Conservation (phyloP, 208 protist species). For the Blechomonas ayalai region DNA sequence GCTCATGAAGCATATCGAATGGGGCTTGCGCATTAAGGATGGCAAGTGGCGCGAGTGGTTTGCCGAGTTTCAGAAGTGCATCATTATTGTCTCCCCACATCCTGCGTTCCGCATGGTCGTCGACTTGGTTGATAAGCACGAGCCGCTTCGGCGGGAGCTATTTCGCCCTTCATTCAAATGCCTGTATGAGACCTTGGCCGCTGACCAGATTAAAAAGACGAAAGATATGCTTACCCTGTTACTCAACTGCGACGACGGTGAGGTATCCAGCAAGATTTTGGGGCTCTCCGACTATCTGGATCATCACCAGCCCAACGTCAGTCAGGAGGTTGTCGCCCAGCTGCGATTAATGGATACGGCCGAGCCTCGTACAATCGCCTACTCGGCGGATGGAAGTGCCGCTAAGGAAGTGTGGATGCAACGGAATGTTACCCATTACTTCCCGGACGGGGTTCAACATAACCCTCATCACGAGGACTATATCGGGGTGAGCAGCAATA, state of each 20-base stretch:
- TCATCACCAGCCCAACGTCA: constrained; percentile 73
- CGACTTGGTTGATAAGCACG: constrained; percentile 88
- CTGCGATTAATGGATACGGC: constrained; percentile 41
- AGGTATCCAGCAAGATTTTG: constrained; percentile 79
- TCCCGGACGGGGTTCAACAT: too few relatives aligned
- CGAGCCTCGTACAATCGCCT: constrained; percentile 12
- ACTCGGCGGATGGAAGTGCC: not conserved
- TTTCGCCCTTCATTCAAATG: constrained; percentile 88
- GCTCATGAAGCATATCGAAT: constrained; percentile 83
- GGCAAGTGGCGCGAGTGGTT: constrained; percentile 87
- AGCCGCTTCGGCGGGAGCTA: constrained; percentile 81
- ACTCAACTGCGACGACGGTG: constrained; percentile 70
- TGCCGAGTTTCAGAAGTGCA: constrained; percentile 79
- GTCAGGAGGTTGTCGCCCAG: constrained; percentile 56
- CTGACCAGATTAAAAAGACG: constrained; percentile 81
- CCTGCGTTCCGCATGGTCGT: constrained; percentile 86
- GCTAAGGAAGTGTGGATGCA: too few relatives aligned
- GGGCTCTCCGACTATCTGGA: constrained; percentile 86
- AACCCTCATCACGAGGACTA: too few relatives aligned
- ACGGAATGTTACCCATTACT: too few relatives aligned
- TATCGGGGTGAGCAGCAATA: too few relatives aligned
- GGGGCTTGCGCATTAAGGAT: constrained; percentile 65
- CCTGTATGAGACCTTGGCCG: constrained; percentile 78
- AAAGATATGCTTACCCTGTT: constrained; percentile 80
- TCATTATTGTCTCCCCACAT: constrained; percentile 82